Conservation (phyloP, 2,329 filamentous ascomycete genomes). For the Monilinia vaccinii-corymbosi region DNA sequence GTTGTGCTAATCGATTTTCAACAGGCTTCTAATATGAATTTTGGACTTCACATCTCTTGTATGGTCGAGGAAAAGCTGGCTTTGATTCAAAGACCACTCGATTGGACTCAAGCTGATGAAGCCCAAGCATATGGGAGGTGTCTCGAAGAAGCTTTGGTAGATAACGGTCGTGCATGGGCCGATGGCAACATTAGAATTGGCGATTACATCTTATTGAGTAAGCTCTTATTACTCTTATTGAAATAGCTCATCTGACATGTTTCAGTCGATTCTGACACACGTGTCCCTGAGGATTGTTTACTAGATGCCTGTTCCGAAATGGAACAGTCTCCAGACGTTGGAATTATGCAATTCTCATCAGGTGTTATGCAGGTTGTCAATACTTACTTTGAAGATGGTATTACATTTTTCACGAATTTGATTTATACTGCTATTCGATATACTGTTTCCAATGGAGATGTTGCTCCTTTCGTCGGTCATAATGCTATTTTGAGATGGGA, state of each 20-base stretch:
- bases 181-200: constrained; percentile 80
- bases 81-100: constrained; percentile 43
- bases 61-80: constrained; percentile 62
- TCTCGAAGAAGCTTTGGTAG: constrained; percentile 56
- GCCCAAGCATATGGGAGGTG: constrained; percentile 55
- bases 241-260: constrained; percentile 13
- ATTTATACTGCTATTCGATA: constrained; percentile 71
- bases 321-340: constrained; percentile 70
- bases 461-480: constrained; percentile 73
- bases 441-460: constrained; percentile 68
- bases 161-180: constrained; percentile 65
- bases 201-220: constrained; percentile 66
- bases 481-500: constrained; percentile 70
- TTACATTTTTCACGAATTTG: constrained; percentile 64
- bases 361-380: constrained; percentile 72
- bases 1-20: neutral
- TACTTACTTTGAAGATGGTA: constrained; percentile 63
- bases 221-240: constrained; percentile 8
- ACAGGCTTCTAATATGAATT: constrained; percentile 68
- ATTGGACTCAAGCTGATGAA: constrained; percentile 63
- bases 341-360: constrained; percentile 69
- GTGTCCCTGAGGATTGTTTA: constrained; percentile 67
- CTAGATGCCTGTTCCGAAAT: constrained; percentile 74
- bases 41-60: constrained; percentile 56
- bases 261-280: constrained; percentile 63